Evolutionary conservation across 2,329 filamentous ascomycete species (phyloP), one percentile per base, ranked within the genome.

Genomic region (Albifimbria verrucaria): DNA sequence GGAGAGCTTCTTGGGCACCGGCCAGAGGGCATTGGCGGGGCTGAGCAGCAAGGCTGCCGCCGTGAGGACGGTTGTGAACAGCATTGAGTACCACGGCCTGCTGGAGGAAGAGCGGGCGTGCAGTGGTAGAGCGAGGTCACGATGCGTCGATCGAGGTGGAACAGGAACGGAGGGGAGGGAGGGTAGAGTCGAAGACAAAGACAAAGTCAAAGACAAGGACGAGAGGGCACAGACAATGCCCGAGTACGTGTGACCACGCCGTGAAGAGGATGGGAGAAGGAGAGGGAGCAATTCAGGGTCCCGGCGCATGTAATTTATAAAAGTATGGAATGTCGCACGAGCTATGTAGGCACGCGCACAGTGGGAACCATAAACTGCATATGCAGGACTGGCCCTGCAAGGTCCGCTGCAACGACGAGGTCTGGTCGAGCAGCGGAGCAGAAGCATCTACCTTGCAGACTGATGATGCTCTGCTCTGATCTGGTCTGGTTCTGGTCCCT

Each of bases 1-100:
- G 44, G 72, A 76, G 51, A 79, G 72, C 39, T 71, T 73, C 51
- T 72, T 70, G 2, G 83, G 83, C 21, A 76, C 71, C 12, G 83
- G 83, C 83, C 83, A 86, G 55, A 86, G 65, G 15, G 82, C 82
- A n/a, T 72, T 59, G 52, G 68, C 77, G 11, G 74, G 73, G 12
- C 68, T 61, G 52, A 73, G 63, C 48, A 69, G 69, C 56, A 76
- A 61, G 46, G 77, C 67, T 43, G 75, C 64, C 50, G 73, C 55
- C 43, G 72, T 67, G 51, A 76, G 59, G 32, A 73, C 54, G 54
- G 68, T 59, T 52, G 58, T 63, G 53, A 59, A 59, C 52, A 65
- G 63, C 68, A 70, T 69, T 63, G 53, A 59, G 59, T 52, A 65
- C 63, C 68, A 70, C 69, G 32, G 32, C 12, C 32, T 39, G 32